Evolutionary conservation across 805 yeast genomes (phyloP).

Genomic region (Yamadazyma ubonensis): DNA sequence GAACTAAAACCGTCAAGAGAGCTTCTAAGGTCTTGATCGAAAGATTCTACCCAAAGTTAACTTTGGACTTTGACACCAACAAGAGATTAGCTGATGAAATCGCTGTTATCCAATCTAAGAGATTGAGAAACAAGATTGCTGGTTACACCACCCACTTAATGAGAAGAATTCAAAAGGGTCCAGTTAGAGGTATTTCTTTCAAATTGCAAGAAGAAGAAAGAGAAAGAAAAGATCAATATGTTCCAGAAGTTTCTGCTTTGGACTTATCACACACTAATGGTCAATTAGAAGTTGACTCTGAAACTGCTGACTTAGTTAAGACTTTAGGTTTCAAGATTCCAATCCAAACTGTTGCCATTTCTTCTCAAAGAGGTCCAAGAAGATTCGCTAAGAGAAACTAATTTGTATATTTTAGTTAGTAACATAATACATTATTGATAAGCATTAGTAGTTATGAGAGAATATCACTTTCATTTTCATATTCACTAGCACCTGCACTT

Average conservation of each 20-base stretch:
- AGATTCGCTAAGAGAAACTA: constrained; percentile 91
- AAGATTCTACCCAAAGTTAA: constrained; percentile 99
- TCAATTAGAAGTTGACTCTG: constrained; percentile 95
- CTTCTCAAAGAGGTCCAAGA: constrained; percentile 87
- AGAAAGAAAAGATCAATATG: constrained; percentile 99
- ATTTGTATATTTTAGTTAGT: constrained; percentile 19
- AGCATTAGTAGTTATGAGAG: background rate
- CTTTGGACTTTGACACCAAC: constrained; percentile 99
- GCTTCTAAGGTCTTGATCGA: constrained; percentile 99
- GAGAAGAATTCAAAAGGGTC: constrained; percentile 99
- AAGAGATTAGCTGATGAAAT: constrained; percentile 98
- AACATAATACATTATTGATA: constrained; percentile 6
- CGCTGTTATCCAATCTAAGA: constrained; percentile 98
- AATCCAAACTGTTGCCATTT: constrained; percentile 78
- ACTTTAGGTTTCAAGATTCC: constrained; percentile 88
- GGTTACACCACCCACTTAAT: constrained; percentile 99
- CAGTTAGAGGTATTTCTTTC: constrained; percentile 99
- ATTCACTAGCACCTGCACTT: no score
- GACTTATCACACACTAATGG: constrained; percentile 96
- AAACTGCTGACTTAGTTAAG: constrained; percentile 93
- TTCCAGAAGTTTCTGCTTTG: constrained; percentile 99
- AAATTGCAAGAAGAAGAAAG: constrained; percentile 99
- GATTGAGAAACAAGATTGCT: constrained; percentile 99
- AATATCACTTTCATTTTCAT: no score
- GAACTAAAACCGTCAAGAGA: constrained; percentile 99